Evolutionary conservation across 805 yeast species (phyloP), one percentile per base, ranked within the genome.

Genomic region (Barnettozyma populi): DNA sequence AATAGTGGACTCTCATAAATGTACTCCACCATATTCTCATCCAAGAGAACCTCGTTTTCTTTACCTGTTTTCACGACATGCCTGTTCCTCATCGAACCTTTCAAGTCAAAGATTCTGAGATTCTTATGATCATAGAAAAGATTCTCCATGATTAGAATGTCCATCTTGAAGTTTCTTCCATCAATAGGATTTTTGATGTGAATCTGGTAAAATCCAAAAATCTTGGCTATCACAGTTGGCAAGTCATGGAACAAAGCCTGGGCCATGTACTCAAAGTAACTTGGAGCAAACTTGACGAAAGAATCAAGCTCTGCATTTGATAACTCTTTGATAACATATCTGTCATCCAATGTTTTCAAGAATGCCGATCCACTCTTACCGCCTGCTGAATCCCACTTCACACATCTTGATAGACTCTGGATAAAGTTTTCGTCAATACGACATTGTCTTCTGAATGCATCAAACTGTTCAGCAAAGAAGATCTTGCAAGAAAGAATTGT

Each of bases 11-110:
- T 84, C 63, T 94, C 99, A 60, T 89, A 94, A 50, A 95, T 92
- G 62, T 89, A 94, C 62, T 94, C 99, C 51, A 94, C 95, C 99
- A 94, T 94, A 61, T 94, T 94, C 59, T 94, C 99, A 66, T 94
- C 99, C 47, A 94, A 68, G 23, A 94, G 69, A 1, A 94, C 99
- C 65, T 94, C 98, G 60, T 94, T 90, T 52, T 86, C 96, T 60
- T 81, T 84, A 7, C 99, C 99, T 0, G 99, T 95, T 63, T 92
- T 96, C 56, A 90, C 85, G 34, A 92, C 99, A 60, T 92, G 97
- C 54, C 99, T 75, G 65, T 94, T 94, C 52, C 99, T 73, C 98
- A 94, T 94, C 0, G 98, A 90, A 0, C 99, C 99, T 65, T 94
- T 94, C 65, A 94, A 76, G 66, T 94, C 99, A 67, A 94, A 94